Base-by-base conservation (phyloP, 2,329 filamentous ascomycete species). In the Periglandula ipomoeae region DNA sequence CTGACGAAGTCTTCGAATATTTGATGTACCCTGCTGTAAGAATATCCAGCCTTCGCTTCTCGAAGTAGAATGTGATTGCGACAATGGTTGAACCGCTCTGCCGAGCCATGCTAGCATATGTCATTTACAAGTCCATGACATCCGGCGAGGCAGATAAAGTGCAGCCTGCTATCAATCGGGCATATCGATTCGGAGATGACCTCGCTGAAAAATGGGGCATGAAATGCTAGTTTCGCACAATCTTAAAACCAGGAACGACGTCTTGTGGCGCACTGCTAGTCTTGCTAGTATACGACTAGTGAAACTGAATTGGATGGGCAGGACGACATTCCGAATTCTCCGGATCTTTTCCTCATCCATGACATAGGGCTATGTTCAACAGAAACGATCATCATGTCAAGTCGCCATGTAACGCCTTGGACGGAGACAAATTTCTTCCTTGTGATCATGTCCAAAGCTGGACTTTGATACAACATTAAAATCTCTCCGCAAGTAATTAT, bases 201-300 rank as follows among this genome's bases (percentile, higher is more conserved):
- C 5, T 32, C 9, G 30, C 11, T 22, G 37, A 23, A 47, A 32
- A 23, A 23, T 4, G 37, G 45, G 35, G 24, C 20, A 39, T 20
- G 24, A 11, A 17, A 30, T 27, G 20, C 17, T 15, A 20, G 15
- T 22, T 39, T n/a, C 13, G 20, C 23, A 47, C 23, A 41, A 40
- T 32, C 13, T 34, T 11, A 35, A 20, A 24, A 30, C 9, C 35
- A 40, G 44, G 44, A 32, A 32, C 44, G 23, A 32, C 11, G 17
- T 41, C n/a, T 30, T 34, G 44, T 41, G 44, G 44, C 45, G 45
- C 35, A 40, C 6, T 40, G 17, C 26, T 40, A 41, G 35, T n/a
- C 20, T 40, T 40, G 22, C 17, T 19, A 9, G 38, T 11, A 17
- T 1, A 30, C 15, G 40, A 32, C 4, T 35, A 41, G 26, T 37